phyloP scores from a whole-genome alignment of 108 stramenopile genomes.

The Epithemia pelagica region DNA sequence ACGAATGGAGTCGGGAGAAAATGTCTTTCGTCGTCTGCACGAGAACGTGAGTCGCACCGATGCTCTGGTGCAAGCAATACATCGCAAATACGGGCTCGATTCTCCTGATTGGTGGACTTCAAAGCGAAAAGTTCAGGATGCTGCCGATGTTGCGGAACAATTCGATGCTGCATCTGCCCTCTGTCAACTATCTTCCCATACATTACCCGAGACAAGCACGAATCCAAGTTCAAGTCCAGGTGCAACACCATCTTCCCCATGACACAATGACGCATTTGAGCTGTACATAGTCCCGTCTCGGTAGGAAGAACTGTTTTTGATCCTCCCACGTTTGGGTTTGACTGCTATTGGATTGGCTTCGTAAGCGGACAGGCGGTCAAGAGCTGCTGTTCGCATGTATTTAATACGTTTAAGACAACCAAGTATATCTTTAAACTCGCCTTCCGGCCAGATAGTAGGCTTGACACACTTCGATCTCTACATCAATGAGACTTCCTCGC shows the following conservation, averaged over 20 bases:
- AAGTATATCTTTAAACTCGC: conserved; percentile 23
- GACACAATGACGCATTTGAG: too few species aligned
- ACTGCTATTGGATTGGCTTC: too few species aligned
- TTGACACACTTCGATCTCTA: conserved; percentile 61
- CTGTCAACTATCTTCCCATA: conserved; percentile 26
- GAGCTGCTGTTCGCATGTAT: not conserved
- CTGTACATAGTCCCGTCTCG: too few species aligned
- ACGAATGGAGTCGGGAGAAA: conserved; percentile 37
- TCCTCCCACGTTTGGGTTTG: too few species aligned
- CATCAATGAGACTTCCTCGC: conserved; percentile 78
- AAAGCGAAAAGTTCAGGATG: conserved; percentile 2
- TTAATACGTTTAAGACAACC: not conserved
- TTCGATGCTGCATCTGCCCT: conserved; percentile 36
- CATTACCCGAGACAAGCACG: not conserved
- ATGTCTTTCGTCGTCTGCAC: conserved; percentile 43
- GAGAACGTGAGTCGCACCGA: conserved; percentile 20
- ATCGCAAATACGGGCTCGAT: not conserved
- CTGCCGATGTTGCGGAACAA: not conserved
- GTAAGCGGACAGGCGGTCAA: too few species aligned
- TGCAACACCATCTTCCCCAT: too few species aligned
- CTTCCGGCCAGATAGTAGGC: conserved; percentile 68
- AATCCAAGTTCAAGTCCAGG: too few species aligned
- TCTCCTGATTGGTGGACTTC: conserved; percentile 1
- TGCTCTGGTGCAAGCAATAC: not conserved
- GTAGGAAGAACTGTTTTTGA: too few species aligned